Conservation (phyloP, 2,329 filamentous ascomycete genomes). For the Cryphonectria carpinicola region DNA sequence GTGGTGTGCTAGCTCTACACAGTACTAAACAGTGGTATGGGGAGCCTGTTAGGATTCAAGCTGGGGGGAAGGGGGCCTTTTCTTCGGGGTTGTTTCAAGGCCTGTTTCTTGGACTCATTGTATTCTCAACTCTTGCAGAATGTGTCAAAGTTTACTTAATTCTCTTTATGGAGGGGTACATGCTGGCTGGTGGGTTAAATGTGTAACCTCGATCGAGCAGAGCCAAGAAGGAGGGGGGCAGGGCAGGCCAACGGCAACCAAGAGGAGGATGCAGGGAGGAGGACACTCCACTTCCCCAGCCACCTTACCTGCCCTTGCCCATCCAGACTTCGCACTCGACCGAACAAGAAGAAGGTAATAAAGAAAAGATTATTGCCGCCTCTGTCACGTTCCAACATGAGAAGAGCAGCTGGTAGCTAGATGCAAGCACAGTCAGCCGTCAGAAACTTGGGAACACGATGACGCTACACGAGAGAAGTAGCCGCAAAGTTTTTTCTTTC, state of each 20-base stretch:
- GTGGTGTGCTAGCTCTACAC: background rate
- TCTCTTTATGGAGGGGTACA: background rate
- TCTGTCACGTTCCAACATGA: background rate
- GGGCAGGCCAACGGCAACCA: too few species aligned
- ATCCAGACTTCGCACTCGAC: background rate
- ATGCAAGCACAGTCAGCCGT: background rate
- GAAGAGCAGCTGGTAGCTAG: background rate
- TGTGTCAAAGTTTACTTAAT: background rate
- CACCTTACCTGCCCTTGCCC: background rate
- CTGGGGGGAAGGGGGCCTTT: background rate
- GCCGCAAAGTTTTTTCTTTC: background rate
- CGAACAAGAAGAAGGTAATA: background rate
- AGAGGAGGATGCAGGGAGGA: too few species aligned
- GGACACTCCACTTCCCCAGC: conserved; percentile 1
- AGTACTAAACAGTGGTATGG: background rate
- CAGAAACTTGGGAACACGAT: background rate
- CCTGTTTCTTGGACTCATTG: too few species aligned
- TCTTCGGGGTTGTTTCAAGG: background rate
- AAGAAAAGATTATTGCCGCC: background rate
- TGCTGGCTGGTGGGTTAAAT: background rate
- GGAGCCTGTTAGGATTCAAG: background rate
- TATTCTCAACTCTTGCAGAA: background rate
- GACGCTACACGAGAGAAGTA: background rate
- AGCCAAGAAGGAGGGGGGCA: background rate
- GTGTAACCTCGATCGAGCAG: background rate